Evolutionary conservation across 352 stramenopile species (phyloP), one percentile per base, ranked within the genome.

Genomic region (Aphanomyces cochlioides): DNA sequence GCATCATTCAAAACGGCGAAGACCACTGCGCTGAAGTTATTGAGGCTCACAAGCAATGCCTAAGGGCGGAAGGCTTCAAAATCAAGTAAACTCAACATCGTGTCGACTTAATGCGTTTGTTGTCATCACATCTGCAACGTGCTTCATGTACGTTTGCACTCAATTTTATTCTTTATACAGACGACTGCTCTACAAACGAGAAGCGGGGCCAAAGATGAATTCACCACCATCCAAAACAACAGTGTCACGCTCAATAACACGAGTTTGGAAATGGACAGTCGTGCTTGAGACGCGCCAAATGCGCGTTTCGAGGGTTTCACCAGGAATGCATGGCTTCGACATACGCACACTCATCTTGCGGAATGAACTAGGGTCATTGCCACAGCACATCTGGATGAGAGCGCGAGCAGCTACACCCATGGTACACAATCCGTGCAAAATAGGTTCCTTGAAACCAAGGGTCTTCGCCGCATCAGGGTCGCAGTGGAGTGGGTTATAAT

Each of bases 1-100:
- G 93, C 80, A 85, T 98, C 60, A 79, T 97, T 59, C 89, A 73
- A 68, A 96, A 98, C 76, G 93, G 93, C 69, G 80, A 97, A 72
- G 90, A 97, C 1, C 60, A 84, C 72, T 99, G 96, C 81, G 88
- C 93, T 67, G 93, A 97, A 47, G 77, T 98, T 47, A 99, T 99
- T 72, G 96, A 99, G 78, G 88, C 89, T 40, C 96, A 99, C 87
- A 99, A 99, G 83, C 88, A 81, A 50, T 99, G 96, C 74, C 78
- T 99, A 72, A 87, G 96, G 66, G 88, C 81, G 47, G 96, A 99
- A 75, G 96, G 96, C 67, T 99, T 99, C 78, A 92, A 90, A 72
- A 80, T 99, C 76, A 93, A 95, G 73, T 95, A 92, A 69, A 59
- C 56, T 15, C 19, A 17, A 12, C 7, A 19, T 58, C 28, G 28